These are phyloP conservation scores for Lippia alba DNA, from an alignment of 305 asterid genomes.

Conservation along the genomic window DNA sequence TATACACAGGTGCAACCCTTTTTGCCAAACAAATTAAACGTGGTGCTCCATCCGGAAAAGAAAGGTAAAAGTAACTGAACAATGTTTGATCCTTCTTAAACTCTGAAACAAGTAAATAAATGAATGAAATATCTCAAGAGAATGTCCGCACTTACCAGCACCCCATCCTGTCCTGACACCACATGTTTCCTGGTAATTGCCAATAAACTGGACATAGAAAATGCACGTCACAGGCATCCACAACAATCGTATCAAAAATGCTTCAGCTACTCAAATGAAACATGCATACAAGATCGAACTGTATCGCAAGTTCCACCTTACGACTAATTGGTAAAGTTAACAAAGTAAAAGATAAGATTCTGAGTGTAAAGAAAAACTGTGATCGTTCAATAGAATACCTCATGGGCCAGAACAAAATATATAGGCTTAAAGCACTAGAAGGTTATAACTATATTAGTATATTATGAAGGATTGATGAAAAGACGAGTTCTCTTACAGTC, in stretches of 20 bases:
- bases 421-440: not conserved
- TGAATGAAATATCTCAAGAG: not conserved
- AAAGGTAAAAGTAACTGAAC: constrained; percentile 4
- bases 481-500: constrained; percentile 55
- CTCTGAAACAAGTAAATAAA: not conserved
- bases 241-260: constrained; percentile 14
- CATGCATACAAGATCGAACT: constrained; percentile 8
- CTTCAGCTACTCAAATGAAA: constrained; percentile 8
- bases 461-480: constrained; percentile 1
- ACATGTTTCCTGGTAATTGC: constrained; percentile 86
- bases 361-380: constrained; percentile 1
- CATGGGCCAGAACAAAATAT: not conserved
- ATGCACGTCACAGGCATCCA: constrained; percentile 42
- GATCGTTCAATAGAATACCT: not conserved
- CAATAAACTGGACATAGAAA: constrained; percentile 69
- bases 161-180: constrained; percentile 94
- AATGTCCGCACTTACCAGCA: constrained; percentile 62
- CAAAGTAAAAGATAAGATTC: not conserved
- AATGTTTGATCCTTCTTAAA: constrained; percentile 3
- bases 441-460: constrained; percentile 5
- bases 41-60: constrained; percentile 2
- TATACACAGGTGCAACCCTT: not conserved
- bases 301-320: constrained; percentile 1
- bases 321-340: not conserved
- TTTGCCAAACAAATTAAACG: constrained; percentile 8